These are phyloP conservation scores for Colletotrichum sp. DNA, from an alignment of 2,329 filamentous ascomycete species.

Conservation along the genomic window DNA sequence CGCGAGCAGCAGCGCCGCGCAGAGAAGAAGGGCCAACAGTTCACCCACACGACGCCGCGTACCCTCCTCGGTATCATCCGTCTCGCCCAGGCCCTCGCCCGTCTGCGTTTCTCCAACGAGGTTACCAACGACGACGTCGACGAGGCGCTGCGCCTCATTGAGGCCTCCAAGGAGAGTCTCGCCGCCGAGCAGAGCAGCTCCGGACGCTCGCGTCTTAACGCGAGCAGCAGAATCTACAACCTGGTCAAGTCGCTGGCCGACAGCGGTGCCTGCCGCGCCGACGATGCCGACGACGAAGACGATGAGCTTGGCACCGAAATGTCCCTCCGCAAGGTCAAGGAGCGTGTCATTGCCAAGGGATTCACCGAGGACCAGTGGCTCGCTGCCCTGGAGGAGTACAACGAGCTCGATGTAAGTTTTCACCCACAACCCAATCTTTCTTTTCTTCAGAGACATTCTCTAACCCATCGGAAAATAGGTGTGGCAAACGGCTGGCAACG, in stretches of 20 bases:
- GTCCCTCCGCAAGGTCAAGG: constrained; percentile 86
- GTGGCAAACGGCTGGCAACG: constrained; percentile 78
- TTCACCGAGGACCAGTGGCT: constrained; percentile 95
- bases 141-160: constrained; percentile 87
- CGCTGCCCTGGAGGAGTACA: constrained; percentile 87
- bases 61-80: constrained; percentile 92
- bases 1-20: constrained; percentile 90
- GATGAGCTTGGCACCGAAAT: constrained; percentile 68
- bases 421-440: neutral
- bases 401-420: constrained; percentile 81
- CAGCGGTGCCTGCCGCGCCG: constrained; percentile 82
- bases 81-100: constrained; percentile 90
- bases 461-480: constrained; percentile 58
- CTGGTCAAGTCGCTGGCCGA: constrained; percentile 89
- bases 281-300: constrained; percentile 62
- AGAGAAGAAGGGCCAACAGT: constrained; percentile 89
- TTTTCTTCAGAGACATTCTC: constrained; percentile 19
- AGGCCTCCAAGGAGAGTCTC: constrained; percentile 91
- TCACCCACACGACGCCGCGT: constrained; percentile 91
- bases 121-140: constrained; percentile 95
- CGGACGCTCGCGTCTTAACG: constrained; percentile 72
- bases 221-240: constrained; percentile 92
- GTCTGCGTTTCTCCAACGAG: constrained; percentile 83
- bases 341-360: constrained; percentile 92
- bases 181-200: constrained; percentile 69